Evolutionary conservation across 495 filamentous ascomycete species (phyloP), one percentile per base, ranked within the genome.

Genomic region (Penicilliopsis zonata): DNA sequence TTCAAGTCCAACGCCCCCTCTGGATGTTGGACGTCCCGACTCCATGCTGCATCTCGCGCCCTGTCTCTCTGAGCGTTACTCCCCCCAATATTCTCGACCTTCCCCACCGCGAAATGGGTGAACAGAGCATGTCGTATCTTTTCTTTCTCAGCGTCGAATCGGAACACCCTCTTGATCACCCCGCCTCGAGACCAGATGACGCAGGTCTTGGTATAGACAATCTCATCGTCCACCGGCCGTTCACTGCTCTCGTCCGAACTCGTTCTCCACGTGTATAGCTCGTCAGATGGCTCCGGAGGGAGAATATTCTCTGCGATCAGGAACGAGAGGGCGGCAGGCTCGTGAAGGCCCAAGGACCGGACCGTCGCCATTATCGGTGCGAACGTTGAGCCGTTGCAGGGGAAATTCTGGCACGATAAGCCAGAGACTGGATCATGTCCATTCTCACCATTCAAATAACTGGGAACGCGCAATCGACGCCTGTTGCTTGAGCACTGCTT

Each of bases 121-220:
- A 96, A 70, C 9, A 94, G 55, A 10, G 85, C 90, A 52, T 94
- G 82, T 22, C 68, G 70, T 33, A 96, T 76, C 20, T 76, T 62
- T 48, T 95, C 85, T 36, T 85, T 77, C 47, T 96, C 90, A 6
- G 82, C 59, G 34, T 88, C 80, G 49, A 95, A 83, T 31, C 72
- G 76, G 59, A 86, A 99, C 38, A 83, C 73, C 47, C 86, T 83
- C 35, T 83, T 82, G 46, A 94, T 78, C 22, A 92, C 61, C 29
- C 80, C 80, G 26, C 83, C 86, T 32, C 82, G 73, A 19, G 84
- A 94, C 87, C 87, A 99, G 37, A 94, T 74, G 20, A 94, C 90
- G 43, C 82, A 81, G 38, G 68, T 68, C 19, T 80, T 69, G 3
- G 87, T 94, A 35, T 78, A 76, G 15, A 94, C 59, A n/a, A 96